These are phyloP conservation scores for Aspergillus ustus DNA, from an alignment of 2,329 filamentous ascomycete species.

Conservation along the genomic window DNA sequence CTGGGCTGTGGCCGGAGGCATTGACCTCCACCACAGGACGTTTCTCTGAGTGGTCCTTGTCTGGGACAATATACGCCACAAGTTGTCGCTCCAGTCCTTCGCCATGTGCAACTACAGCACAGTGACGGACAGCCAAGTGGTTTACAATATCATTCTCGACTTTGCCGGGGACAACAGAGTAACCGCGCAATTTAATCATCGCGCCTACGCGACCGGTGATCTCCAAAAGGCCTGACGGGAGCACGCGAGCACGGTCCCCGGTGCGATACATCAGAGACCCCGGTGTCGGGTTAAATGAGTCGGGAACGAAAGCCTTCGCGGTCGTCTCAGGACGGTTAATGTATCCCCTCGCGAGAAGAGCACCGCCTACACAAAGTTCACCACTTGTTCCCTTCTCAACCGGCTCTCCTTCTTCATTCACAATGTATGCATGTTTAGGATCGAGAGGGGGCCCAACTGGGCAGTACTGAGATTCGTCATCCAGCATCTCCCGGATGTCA, in stretches of 20 bases:
- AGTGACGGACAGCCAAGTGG: conserved; percentile 71
- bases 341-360: conserved; percentile 74
- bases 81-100: conserved; percentile 76
- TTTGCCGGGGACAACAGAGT: conserved; percentile 76
- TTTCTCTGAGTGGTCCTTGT: conserved; percentile 60
- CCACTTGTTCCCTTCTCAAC: conserved; percentile 67
- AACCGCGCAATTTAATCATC: conserved; percentile 82
- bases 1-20: conserved; percentile 71
- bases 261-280: conserved; percentile 75
- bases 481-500: conserved; percentile 71
- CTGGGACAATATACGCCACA: conserved; percentile 75
- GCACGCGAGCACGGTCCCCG: conserved; percentile 70
- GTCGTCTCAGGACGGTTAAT: conserved; percentile 80
- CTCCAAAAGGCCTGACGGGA: conserved; percentile 71
- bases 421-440: conserved; percentile 70
- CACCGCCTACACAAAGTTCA: conserved; percentile 77
- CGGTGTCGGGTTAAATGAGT: conserved; percentile 64
- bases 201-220: conserved; percentile 76
- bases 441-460: conserved; percentile 74
- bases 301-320: conserved; percentile 69
- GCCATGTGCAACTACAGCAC: conserved; percentile 73
- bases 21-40: conserved; percentile 70
- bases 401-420: conserved; percentile 69
- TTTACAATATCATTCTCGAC: conserved; percentile 74
- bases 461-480: conserved; percentile 68